Evolutionary conservation across 2,329 filamentous ascomycete species (phyloP).

Genomic region (Cryphonectria parasitica): DNA sequence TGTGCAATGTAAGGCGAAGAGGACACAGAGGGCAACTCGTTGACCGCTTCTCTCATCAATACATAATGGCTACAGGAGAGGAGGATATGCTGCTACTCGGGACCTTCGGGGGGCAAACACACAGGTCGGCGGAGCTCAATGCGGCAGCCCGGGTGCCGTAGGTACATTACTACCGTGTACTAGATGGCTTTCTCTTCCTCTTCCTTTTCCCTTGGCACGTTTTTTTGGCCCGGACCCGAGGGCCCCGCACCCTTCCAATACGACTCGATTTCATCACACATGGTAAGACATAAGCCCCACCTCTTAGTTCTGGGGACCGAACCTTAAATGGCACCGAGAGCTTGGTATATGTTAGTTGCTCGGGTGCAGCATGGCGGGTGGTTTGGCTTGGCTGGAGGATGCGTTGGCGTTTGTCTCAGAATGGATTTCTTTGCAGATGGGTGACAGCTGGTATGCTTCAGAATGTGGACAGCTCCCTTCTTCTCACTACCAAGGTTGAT

Average conservation of each 20-base stretch:
- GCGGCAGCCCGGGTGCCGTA: constrained; percentile 19
- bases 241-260: no score
- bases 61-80: no score
- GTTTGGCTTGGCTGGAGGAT: not conserved
- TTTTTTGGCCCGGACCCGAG: constrained; percentile 7
- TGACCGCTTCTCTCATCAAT: constrained; percentile 23
- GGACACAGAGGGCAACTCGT: constrained; percentile 4
- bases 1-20: constrained; percentile 17
- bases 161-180: not conserved
- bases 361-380: not conserved
- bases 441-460: not conserved
- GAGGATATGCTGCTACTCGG: constrained; percentile 2
- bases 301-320: constrained; percentile 1
- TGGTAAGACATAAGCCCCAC: not conserved
- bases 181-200: not conserved
- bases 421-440: constrained; percentile 9
- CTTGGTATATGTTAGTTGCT: not conserved
- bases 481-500: not conserved
- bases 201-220: not conserved
- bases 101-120: not conserved
- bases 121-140: constrained; percentile 12
- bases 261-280: constrained; percentile 1
- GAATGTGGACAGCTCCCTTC: not conserved
- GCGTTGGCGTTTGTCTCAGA: constrained; percentile 6
- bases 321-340: not conserved